Conservation (phyloP, 441 rosid genomes). For the Euphorbia schlechtendalii region DNA sequence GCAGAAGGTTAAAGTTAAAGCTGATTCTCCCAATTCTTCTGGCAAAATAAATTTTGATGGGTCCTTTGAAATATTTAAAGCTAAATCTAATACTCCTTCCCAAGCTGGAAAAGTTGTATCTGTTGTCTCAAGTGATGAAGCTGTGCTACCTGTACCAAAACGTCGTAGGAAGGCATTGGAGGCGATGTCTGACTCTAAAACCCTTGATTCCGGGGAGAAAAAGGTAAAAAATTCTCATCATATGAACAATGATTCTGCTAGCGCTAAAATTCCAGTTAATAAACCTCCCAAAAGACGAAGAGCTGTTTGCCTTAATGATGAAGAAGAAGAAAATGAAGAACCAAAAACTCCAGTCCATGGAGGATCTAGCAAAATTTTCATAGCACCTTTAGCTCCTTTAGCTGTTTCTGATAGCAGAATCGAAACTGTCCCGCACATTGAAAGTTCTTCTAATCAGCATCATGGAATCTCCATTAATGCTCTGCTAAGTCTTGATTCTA, state of each 20-base stretch:
- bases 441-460: too few species aligned
- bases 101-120: conserved; percentile 27
- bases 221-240: conserved; percentile 35
- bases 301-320: conserved; percentile 78
- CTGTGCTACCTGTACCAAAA: conserved; percentile 53
- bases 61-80: conserved; percentile 18
- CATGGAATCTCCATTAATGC: conserved; percentile 26
- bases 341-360: conserved; percentile 97
- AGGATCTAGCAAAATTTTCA: conserved; percentile 36
- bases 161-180: conserved; percentile 52
- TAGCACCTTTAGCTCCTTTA: too few species aligned
- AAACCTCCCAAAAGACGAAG: conserved; percentile 65
- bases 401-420: conserved; percentile 32
- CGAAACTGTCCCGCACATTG: too few species aligned
- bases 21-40: conserved; percentile 13
- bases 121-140: conserved; percentile 53
- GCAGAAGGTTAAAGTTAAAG: conserved; percentile 14
- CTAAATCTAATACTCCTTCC: conserved; percentile 14
- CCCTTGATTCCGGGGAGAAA: conserved; percentile 36
- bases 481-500: conserved; percentile 30
- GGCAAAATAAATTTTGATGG: conserved; percentile 27
- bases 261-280: conserved; percentile 27
- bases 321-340: conserved; percentile 60
- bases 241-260: conserved; percentile 29
- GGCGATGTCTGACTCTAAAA: conserved; percentile 44